Evolutionary conservation across 2,329 filamentous ascomycete genomes (phyloP), one percentile per base, ranked within the genome.

Genomic region (Knufia petricola): DNA sequence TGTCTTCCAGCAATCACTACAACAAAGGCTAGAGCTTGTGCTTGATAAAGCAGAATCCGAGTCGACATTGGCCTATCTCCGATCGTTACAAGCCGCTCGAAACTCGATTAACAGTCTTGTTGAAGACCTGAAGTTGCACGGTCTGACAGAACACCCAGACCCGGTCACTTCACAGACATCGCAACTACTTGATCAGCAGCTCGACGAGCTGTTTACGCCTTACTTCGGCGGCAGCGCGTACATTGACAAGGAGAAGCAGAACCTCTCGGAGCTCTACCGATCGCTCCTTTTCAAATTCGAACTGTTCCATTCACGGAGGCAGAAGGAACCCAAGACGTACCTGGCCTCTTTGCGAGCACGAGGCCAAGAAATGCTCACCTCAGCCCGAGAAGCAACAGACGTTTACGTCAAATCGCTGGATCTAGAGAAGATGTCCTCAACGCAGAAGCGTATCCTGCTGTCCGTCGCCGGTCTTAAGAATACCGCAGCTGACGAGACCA

Each of bases 1-100:
- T 56, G 84, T 98, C 9, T 98, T 98, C 61, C 92, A 98, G 63
- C 92, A 98, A 66, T 96, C 90, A 1, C 89, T 98, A 53, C 94
- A 98, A 66, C 90, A 96, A 65, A 79, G 90, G 12, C 74, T 98
- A 8, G 92, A 98, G 64, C 86, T 94, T 79, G 89, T 98, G 2
- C 72, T 98, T 41, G 89, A 95, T 59, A 96, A 96, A 68, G 92
- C 92, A 13, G 85, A 87, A 55, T 86, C 85, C 3, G 82, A 96
- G 13, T 98, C 94, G 0, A 89, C 88, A 0, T 71, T 98, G 24
- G 89, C 92, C 1, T 98, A 95, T 63, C 69, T 98, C 24, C 81
- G 92, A 52, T 92, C 87, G 12, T 65, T 98, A 10, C 94, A 98
- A 66, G 86, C 90, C 6, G 92, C 92, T 1, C 80, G 88, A 57